Percentiles rank a stretch among this genome's conserved stretches.
phyloP scores from a whole-genome alignment of 139 green algal genomes.

The Closterium sp. region DNA sequence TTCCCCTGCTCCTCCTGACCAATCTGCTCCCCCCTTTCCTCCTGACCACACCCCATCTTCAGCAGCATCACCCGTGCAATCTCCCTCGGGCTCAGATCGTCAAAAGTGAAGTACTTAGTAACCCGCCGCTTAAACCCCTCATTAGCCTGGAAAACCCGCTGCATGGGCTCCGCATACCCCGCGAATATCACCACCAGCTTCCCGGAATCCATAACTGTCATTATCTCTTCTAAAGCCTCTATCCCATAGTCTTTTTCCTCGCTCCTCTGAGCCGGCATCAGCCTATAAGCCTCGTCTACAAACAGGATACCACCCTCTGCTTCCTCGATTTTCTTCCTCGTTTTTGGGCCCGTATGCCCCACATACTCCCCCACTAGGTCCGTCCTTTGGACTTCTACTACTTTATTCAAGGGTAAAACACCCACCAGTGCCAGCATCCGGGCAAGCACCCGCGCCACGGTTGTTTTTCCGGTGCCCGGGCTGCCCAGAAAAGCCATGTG shows the following conservation, averaged over 20 bases:
- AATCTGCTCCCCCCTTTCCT: neutral
- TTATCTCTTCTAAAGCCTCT: constrained; percentile 28
- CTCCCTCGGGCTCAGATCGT: neutral
- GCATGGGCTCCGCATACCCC: constrained; percentile 22
- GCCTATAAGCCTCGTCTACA: constrained; percentile 30
- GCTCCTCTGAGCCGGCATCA: neutral
- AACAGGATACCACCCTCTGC: constrained; percentile 22
- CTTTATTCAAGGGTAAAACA: neutral
- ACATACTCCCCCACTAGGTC: constrained; percentile 26
- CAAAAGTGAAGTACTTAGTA: constrained; percentile 14
- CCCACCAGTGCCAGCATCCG: constrained; percentile 9
- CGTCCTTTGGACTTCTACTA: constrained; percentile 10
- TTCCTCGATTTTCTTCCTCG: constrained; percentile 21
- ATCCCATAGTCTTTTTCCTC: constrained; percentile 25
- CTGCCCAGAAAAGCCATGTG: constrained; percentile 32
- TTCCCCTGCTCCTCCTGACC: neutral
- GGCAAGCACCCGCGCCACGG: constrained; percentile 13
- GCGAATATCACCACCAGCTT: constrained; percentile 15
- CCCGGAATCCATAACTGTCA: constrained; percentile 16
- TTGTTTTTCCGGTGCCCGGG: constrained; percentile 31
- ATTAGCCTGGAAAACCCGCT: constrained; percentile 14
- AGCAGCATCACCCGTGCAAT: constrained; percentile 13
- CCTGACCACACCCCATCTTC: neutral
- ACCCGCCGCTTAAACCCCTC: constrained; percentile 25
- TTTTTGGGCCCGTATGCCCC: constrained; percentile 36